Base-by-base conservation (phyloP, 176 grass and related monocot species). In the Calamus simplicifolius region DNA sequence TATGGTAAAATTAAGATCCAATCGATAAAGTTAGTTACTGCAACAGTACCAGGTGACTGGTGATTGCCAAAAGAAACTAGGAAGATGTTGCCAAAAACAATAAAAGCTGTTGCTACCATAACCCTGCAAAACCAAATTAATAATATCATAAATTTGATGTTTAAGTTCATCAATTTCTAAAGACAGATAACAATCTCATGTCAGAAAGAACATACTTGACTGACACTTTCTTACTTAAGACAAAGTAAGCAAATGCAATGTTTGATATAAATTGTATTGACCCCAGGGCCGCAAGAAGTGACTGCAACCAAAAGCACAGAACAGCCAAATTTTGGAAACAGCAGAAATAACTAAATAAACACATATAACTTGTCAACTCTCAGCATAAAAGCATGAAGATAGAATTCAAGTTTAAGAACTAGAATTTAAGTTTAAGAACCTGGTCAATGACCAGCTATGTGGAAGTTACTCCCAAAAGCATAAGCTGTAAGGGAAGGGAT, bases 231-330 rank as follows among this genome's bases (percentile, higher is more conserved):
- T 97, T 97, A 73, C 79, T 88, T 72, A 97, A 77, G 21, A 97
- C 84, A 88, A 97, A 85, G 64, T 85, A 97, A 50, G 93, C 87
- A 91, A 97, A 88, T 78, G 81, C 81, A 78, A 97, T 91, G 67
- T 97, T 97, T 31, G 87, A 97, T 65, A 97, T 75, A 73, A 97
- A 97, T 63, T 97, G 93, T 69, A 97, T 90, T 56, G 93, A 97
- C 69, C 93, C 93, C 58, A 97, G 79, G 80, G 93, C 93, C 57
- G 93, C 93, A 69, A 91, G 93, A 85, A 97, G 93, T 62, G 87
- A 97, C 93, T 91, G 81, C 78, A 88, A 81, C 55, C 63, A 73
- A 79, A 78, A 66, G 73, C 27, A 78, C 13, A 66, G 26, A 70
- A 52, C 18, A 66, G 52, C 61, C 26, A 77, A 51, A 74, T 63